A percentile compares a stretch with the other conserved stretches of the same genome.
phyloP scores from a whole-genome alignment of 768 basidiomycete species.

The Lactarius tabidus region DNA sequence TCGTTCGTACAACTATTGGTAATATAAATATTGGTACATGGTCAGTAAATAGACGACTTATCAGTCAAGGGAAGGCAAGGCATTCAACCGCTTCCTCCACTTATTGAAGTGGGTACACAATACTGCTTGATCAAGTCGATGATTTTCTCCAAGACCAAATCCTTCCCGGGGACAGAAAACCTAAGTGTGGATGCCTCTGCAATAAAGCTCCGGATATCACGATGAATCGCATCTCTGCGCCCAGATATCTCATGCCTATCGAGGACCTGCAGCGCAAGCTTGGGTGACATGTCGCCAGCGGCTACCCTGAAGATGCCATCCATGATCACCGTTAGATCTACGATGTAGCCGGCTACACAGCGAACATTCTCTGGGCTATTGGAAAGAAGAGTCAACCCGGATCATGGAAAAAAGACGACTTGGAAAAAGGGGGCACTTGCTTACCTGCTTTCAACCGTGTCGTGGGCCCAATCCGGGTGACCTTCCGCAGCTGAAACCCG shows the following conservation, averaged over 20 bases:
- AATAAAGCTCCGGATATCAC: background rate
- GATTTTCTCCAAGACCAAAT: conserved; percentile 12
- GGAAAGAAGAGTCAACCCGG: background rate
- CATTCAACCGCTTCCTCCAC: background rate
- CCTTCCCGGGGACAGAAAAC: background rate
- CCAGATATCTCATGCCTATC: background rate
- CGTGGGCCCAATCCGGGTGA: background rate
- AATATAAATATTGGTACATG: too few relatives aligned
- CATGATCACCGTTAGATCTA: conserved; percentile 8
- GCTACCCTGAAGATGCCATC: background rate
- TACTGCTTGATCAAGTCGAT: conserved; percentile 11
- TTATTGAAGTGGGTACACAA: background rate
- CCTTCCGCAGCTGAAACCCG: background rate
- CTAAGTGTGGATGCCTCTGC: background rate
- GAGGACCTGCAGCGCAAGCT: background rate
- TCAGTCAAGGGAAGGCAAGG: too few relatives aligned
- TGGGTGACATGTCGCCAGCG: background rate
- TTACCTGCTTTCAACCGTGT: background rate
- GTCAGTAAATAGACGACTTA: too few relatives aligned
- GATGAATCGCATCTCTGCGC: background rate
- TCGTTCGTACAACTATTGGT: too few relatives aligned
- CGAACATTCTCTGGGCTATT: conserved; percentile 7
- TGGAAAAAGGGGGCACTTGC: too few relatives aligned
- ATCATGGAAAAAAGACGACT: too few relatives aligned
- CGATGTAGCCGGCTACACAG: conserved; percentile 14